Conservation (phyloP, 2,329 filamentous ascomycete species). For the Penicillium sp. region DNA sequence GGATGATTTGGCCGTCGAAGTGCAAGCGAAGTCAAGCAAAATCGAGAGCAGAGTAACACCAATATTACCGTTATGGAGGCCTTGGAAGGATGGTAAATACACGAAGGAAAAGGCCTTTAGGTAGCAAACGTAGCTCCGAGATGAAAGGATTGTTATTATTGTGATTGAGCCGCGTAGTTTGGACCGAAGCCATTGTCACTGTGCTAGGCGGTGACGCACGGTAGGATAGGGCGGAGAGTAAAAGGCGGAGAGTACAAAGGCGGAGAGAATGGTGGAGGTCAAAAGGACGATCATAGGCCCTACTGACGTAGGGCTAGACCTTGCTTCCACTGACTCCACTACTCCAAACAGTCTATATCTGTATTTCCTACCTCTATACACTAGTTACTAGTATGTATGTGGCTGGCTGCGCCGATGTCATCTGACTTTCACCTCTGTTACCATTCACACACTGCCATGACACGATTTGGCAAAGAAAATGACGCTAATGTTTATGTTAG, state of each 20-base stretch:
- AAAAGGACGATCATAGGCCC: not conserved
- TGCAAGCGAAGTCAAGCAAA: not conserved
- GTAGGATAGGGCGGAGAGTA: not conserved
- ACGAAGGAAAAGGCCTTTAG: too few relatives aligned
- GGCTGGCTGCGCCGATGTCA: too few relatives aligned
- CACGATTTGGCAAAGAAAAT: too few relatives aligned
- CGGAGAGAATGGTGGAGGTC: not conserved
- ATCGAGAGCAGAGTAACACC: not conserved
- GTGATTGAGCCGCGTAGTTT: not conserved
- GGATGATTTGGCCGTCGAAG: not conserved
- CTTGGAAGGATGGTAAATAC: too few relatives aligned
- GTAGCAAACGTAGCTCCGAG: not conserved
- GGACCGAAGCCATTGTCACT: not conserved
- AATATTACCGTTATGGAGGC: not conserved
- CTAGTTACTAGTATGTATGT: too few relatives aligned
- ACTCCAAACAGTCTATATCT: not conserved
- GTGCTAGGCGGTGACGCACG: not conserved
- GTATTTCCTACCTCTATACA: too few relatives aligned
- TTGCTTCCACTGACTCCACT: not conserved
- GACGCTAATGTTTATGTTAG: too few relatives aligned
- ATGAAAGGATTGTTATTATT: not conserved
- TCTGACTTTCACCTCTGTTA: too few relatives aligned
- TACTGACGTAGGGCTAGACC: not conserved
- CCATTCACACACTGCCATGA: too few relatives aligned
- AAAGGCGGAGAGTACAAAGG: not conserved